Base-by-base conservation (phyloP, 1,139 yeast genomes). In the Hemisphaericaspora subhashii region DNA sequence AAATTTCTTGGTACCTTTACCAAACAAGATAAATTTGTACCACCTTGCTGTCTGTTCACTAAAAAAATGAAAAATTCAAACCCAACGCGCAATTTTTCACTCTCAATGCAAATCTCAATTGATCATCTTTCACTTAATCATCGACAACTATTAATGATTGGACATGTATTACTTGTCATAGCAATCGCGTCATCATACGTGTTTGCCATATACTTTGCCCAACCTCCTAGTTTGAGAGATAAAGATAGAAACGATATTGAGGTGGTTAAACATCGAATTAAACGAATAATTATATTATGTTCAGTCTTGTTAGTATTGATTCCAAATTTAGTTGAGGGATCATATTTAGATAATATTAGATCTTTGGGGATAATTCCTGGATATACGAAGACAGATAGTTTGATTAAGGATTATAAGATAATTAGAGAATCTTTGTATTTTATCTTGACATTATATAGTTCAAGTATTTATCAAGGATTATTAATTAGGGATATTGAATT, bases 391-490 rank as follows among this genome's bases (percentile, higher is more conserved):
- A 38, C 40, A 12, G 53, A 50, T 14, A 45, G 55, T 9, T 17
- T 57, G 3, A 18, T 44, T 16, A 47, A 55, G 3, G 68, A 71
- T 33, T 23, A 58, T 12, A 35, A 43, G 33, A 66, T 62, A 40
- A 48, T 64, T 2, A 25, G 46, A 1, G 48, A 52, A 25, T 49
- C 64, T 14, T 30, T 70, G 8, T 6, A 54, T 0, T 49, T 78
- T 25, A 68, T 79, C 11, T 42, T 56, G 5, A 53, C 68, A 1
- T 63, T 85, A 1, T 84, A 79, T 50, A 48, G 68, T 15, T 94
- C 90, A 0, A 86, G 89, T 0, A 52, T 86, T 3, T 47, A 67
- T 4, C 77, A 81, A 36, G 64, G 72, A 40, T 33, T 53, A 3
- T n/a, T 12, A 12, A 36, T 38, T 40, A 39, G 36, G 13, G 31